Base-by-base conservation (phyloP, 768 basidiomycete species). In the Amanita muscaria region DNA sequence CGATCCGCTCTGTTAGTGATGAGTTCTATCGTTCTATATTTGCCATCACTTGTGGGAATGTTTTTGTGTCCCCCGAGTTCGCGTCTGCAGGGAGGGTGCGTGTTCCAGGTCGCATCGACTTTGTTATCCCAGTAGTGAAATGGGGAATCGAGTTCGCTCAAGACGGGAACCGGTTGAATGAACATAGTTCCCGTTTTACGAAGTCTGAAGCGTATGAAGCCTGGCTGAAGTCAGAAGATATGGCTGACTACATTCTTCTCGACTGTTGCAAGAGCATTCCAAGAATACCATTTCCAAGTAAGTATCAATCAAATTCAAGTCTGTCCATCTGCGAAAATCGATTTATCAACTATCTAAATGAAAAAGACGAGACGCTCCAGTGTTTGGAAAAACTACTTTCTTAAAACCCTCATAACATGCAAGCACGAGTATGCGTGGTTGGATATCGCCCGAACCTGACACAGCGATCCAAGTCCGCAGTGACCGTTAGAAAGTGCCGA, bases 181-280 rank as follows among this genome's bases (percentile, higher is more conserved):
- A 51, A 48, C 46, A 51, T 44, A 19, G 15, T 36, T 32, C 37
- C 24, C 51, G 50, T 36, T 51, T 53, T 45, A 10, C 15, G 1
- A 31, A 38, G 35, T 15, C n/a, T 16, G 50, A 46, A 8, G 39
- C 18, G 11, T 52, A 52, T 47, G 44, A 41, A 18, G 16, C 25
- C 16, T 47, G 42, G 41, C 32, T 52, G 25, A 8, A 35, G 9
- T 39, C 34, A n/a, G 42, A 37, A 14, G 37, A 49, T 33, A 49
- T 52, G 38, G 18, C 23, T 24, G 51, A 52, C 30, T 52, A 49
- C 39, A 49, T 53, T 23, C 23, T 52, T 49, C 48, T 52, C 23
- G 44, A 52, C 30, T 52, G 34, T 49, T 3, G 60, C 29, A 16
- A 57, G 5, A 40, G 23, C 23, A 30, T 40, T 25, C 24, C 31